Conservation (phyloP, 495 filamentous ascomycete species). For the Pyronema omphalodes region DNA sequence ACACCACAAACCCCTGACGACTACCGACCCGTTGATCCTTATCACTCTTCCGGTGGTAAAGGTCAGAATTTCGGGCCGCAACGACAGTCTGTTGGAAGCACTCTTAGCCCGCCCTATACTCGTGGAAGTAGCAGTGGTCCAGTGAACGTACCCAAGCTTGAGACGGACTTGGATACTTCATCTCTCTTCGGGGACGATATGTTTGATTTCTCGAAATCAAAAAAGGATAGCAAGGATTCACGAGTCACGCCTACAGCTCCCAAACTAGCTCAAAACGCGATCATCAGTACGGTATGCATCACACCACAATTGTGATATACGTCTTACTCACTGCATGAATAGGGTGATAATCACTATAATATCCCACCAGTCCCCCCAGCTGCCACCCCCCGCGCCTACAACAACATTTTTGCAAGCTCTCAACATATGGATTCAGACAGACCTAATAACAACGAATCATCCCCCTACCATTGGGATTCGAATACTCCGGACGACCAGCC, state of each 20-base stretch:
- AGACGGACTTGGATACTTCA: conserved; percentile 21
- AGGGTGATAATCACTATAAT: conserved; percentile 23
- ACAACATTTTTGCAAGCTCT: conserved; percentile 18
- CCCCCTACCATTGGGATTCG: conserved; percentile 22
- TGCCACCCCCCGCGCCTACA: conserved; percentile 15
- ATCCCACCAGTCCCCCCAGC: conserved; percentile 21
- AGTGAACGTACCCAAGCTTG: conserved; percentile 16
- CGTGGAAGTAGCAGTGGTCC: conserved; percentile 14
- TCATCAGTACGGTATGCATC: conserved; percentile 18
- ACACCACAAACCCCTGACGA: conserved; percentile 23
- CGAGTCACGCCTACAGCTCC: conserved; percentile 20
- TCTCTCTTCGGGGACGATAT: conserved; percentile 24
- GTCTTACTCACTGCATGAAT: not conserved
- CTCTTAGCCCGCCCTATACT: not conserved
- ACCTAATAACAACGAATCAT: conserved; percentile 16
- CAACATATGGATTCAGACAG: conserved; percentile 18
- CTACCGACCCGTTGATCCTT: conserved; percentile 10
- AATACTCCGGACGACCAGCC: conserved; percentile 13
- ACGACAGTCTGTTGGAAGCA: not conserved
- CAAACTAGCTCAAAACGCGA: conserved; percentile 19
- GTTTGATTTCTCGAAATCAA: conserved; percentile 21
- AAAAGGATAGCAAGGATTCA: conserved; percentile 2
- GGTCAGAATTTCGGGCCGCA: too few relatives aligned
- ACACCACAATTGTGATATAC: not conserved
- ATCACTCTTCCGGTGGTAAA: not conserved